These are phyloP conservation scores for Penstemon barbatus DNA, from an alignment of 257 asterid genomes.

Conservation along the genomic window DNA sequence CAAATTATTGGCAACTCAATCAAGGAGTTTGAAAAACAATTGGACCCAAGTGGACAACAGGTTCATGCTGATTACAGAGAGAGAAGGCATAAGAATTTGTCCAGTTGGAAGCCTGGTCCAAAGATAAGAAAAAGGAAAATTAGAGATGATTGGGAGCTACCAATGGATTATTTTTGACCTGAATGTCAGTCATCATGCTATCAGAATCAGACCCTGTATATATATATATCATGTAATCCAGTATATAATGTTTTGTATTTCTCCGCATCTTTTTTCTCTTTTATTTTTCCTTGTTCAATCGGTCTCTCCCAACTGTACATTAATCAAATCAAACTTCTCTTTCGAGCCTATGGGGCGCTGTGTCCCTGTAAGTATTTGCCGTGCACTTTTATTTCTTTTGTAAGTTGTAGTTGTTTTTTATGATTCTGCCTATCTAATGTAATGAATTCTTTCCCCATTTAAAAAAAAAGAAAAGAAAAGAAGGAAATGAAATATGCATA, in stretches of 20 bases:
- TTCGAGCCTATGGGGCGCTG: too few species aligned
- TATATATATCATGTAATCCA: background rate
- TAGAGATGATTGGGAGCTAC: slow-evolving; percentile 56
- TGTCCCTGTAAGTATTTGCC: too few species aligned
- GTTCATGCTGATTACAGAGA: slow-evolving; percentile 18
- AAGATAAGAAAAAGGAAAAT: slow-evolving; percentile 37
- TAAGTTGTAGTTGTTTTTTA: background rate
- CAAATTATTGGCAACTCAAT: slow-evolving; percentile 33
- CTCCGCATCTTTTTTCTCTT: background rate
- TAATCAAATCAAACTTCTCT: too few species aligned
- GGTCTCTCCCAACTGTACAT: too few species aligned
- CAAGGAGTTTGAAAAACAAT: slow-evolving; percentile 36
- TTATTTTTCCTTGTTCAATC: too few species aligned
- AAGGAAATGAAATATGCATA: too few species aligned
- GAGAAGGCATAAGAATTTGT: slow-evolving; percentile 26
- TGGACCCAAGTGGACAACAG: slow-evolving; percentile 9
- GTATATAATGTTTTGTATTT: background rate
- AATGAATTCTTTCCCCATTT: too few species aligned
- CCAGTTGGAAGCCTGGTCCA: slow-evolving; percentile 28
- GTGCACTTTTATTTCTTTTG: background rate
- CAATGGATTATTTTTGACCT: slow-evolving; percentile 59
- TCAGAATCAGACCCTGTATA: slow-evolving; percentile 3
- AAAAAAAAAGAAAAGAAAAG: too few species aligned
- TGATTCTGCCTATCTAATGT: too few species aligned
- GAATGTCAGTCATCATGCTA: slow-evolving; percentile 8